phyloP scores from a whole-genome alignment of 768 basidiomycete species.

The Auriscalpium orientale region DNA sequence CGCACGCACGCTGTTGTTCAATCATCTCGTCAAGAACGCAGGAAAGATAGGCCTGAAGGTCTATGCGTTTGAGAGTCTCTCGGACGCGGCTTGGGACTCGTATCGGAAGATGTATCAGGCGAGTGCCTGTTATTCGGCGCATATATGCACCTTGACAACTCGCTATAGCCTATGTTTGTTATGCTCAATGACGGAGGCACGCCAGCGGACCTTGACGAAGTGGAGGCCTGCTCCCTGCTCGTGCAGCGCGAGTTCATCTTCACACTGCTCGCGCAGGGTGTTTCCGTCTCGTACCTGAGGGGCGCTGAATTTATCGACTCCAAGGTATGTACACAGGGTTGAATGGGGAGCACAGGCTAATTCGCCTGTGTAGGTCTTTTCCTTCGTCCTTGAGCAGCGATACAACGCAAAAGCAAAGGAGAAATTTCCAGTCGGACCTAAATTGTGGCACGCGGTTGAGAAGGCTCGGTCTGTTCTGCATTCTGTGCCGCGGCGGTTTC shows the following conservation, averaged over 20 bases:
- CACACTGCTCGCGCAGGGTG: conserved; percentile 37
- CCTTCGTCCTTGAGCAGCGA: conserved; percentile 44
- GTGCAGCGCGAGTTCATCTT: conserved; percentile 44
- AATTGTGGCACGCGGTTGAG: conserved; percentile 15
- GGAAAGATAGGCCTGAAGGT: conserved; percentile 32
- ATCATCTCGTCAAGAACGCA: conserved; percentile 31
- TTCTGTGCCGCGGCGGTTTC: neutral
- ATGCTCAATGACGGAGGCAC: conserved; percentile 48
- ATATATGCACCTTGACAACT: neutral
- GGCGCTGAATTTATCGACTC: conserved; percentile 55
- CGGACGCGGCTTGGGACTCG: conserved; percentile 41
- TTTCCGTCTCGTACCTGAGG: conserved; percentile 44
- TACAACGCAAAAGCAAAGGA: conserved; percentile 15
- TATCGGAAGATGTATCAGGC: conserved; percentile 38
- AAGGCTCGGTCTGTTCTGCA: conserved; percentile 9
- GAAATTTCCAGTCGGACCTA: neutral
- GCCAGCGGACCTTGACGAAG: conserved; percentile 9
- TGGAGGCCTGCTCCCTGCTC: conserved; percentile 27
- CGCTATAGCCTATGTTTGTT: conserved; percentile 56
- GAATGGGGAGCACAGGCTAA: neutral
- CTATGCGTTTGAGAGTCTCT: conserved; percentile 36
- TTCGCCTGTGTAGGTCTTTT: conserved; percentile 37
- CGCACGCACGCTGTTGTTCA: conserved; percentile 43
- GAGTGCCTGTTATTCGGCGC: neutral
- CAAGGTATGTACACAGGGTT: conserved; percentile 35